Evolutionary conservation across 2,329 filamentous ascomycete species (phyloP).

Genomic region (Fusarium marasasianum): DNA sequence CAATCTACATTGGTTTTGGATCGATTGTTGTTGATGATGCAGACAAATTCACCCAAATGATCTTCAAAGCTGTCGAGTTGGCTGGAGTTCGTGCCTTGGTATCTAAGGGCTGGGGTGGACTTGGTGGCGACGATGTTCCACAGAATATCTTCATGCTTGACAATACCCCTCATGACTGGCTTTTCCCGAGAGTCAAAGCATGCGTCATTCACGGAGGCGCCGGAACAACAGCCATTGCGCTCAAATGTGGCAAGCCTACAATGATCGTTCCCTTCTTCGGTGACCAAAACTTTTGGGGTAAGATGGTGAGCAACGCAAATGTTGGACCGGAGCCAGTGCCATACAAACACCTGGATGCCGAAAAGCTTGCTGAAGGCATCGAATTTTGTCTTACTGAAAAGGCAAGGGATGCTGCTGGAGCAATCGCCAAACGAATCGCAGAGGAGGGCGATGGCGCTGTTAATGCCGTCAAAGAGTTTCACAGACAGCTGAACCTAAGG

Average conservation of each 20-base stretch:
- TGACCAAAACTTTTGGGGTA: slow-evolving; percentile 82
- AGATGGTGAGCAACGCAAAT: slow-evolving; percentile 70
- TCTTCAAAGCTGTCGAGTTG: slow-evolving; percentile 72
- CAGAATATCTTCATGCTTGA: slow-evolving; percentile 77
- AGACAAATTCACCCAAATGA: slow-evolving; percentile 73
- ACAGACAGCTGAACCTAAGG: slow-evolving; percentile 64
- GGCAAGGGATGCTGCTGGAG: slow-evolving; percentile 64
- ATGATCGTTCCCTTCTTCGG: slow-evolving; percentile 85
- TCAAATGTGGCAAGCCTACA: slow-evolving; percentile 76
- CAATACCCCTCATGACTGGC: slow-evolving; percentile 80
- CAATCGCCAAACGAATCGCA: slow-evolving; percentile 70
- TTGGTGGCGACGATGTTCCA: slow-evolving; percentile 67
- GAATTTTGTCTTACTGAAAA: slow-evolving; percentile 71
- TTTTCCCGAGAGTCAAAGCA: slow-evolving; percentile 73
- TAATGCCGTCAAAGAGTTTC: slow-evolving; percentile 75
- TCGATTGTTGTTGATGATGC: slow-evolving; percentile 80
- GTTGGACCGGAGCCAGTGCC: slow-evolving; percentile 74
- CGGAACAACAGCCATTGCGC: slow-evolving; percentile 77
- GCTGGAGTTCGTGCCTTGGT: slow-evolving; percentile 77
- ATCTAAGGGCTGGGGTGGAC: slow-evolving; percentile 79
- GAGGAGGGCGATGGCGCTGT: slow-evolving; percentile 72
- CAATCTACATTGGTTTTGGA: slow-evolving; percentile 80
- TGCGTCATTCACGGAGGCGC: slow-evolving; percentile 82
- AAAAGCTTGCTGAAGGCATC: slow-evolving; percentile 76
- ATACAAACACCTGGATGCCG: slow-evolving; percentile 71